phyloP scores from a whole-genome alignment of 495 filamentous ascomycete species.

The Penicillium soppii region DNA sequence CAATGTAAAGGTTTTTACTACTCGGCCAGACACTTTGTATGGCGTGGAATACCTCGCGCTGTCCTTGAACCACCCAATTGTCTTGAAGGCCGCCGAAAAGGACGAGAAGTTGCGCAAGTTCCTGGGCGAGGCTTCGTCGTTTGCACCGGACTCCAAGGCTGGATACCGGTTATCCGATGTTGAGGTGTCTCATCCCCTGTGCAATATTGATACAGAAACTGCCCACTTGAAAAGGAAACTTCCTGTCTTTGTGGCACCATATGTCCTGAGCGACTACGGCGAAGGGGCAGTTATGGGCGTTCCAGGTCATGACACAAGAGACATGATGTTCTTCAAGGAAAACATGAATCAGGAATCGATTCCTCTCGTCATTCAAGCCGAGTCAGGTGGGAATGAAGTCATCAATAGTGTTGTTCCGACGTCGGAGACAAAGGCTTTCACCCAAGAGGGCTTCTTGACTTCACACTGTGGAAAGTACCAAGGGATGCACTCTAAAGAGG shows the following conservation, averaged over 20 bases:
- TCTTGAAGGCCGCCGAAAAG: constrained; percentile 54
- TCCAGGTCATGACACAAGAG: constrained; percentile 76
- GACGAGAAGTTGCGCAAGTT: constrained; percentile 64
- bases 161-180: constrained; percentile 66
- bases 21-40: constrained; percentile 78
- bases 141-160: constrained; percentile 70
- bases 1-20: constrained; percentile 76
- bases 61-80: constrained; percentile 71
- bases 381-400: constrained; percentile 35
- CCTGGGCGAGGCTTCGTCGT: constrained; percentile 57
- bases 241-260: constrained; percentile 78
- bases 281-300: constrained; percentile 91
- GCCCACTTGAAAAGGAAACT: constrained; percentile 53
- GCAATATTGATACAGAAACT: constrained; percentile 49
- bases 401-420: constrained; percentile 37
- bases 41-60: constrained; percentile 84
- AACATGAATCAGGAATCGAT: constrained; percentile 56
- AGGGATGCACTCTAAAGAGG: constrained; percentile 60
- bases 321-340: constrained; percentile 75
- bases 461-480: constrained; percentile 44
- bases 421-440: constrained; percentile 38
- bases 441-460: constrained; percentile 46
- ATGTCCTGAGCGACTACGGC: constrained; percentile 87
- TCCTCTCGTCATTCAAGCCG: constrained; percentile 46
- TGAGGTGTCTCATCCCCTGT: constrained; percentile 64